Conservation (phyloP, 139 green algal species). For the Tetradesmus obliquus region DNA sequence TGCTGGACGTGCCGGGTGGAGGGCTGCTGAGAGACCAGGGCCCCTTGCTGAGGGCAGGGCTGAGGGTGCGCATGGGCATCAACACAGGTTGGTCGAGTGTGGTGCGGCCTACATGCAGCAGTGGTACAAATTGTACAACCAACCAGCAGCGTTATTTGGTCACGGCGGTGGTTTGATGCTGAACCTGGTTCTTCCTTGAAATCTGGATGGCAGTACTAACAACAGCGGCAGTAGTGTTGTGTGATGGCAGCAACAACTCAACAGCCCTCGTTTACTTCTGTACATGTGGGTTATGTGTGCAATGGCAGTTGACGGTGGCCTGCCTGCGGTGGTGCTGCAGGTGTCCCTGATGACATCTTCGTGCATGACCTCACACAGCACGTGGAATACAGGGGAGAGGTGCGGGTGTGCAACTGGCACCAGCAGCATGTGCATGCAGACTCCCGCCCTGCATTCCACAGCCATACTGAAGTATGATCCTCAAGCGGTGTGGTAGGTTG, state of each 20-base stretch:
- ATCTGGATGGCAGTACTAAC: not conserved
- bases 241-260: not conserved
- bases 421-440: not conserved
- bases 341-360: slow-evolving; percentile 63
- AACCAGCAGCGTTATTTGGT: not conserved
- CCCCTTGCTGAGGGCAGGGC: slow-evolving; percentile 51
- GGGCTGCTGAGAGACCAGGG: slow-evolving; percentile 41
- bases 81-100: slow-evolving; percentile 55
- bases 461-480: no score
- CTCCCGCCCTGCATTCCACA: no score
- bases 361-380: slow-evolving; percentile 66
- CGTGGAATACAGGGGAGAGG: slow-evolving; percentile 63
- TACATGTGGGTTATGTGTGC: not conserved
- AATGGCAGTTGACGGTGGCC: not conserved
- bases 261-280: not conserved
- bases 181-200: not conserved
- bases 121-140: not conserved
- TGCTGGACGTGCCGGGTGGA: not conserved
- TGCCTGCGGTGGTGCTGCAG: slow-evolving; percentile 13
- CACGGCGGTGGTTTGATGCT: not conserved
- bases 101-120: not conserved
- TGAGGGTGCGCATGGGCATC: slow-evolving; percentile 69
- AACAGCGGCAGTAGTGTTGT: not conserved
- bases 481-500: no score
- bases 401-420: not conserved